Evolutionary conservation across 2,329 filamentous ascomycete species (phyloP), one percentile per base, ranked within the genome.

Genomic region (Colletotrichum musicola): DNA sequence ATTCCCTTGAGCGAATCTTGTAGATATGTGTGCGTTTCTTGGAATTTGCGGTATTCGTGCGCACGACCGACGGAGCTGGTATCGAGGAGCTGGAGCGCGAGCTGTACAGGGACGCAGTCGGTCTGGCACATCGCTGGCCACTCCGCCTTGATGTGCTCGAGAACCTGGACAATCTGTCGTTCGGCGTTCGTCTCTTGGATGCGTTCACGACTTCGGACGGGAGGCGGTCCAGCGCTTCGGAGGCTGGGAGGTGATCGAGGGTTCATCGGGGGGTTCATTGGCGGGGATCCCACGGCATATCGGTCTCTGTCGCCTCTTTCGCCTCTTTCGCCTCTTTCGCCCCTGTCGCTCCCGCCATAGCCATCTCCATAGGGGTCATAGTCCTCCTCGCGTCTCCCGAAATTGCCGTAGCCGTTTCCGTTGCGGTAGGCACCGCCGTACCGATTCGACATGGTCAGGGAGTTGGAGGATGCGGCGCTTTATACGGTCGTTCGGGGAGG

Each of bases 1-100:
- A 99, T 97, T 40, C 91, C 90, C 80, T 97, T 98, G 65, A 99
- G 85, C 10, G 95, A 95, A 74, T 92, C 92, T 77, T 99, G 95
- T n/a, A 99, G 88, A 77, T 96, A 93, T 72, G 90, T 86, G 78
- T 98, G 93, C 54, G 93, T 94, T 72, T 92, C 85, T 76, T 93
- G 87, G 78, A 99, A 99, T 73, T 93, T 91, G 70, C 87, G 88
- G 78, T 97, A 95, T 74, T 97, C 93, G 78, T 94, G 91, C 54
- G 95, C 95, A 71, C 96, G 90, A 20, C 96, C 96, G 63, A 99
- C 89, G 5, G 95, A 98, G 83, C 95, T 98, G 58, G 89, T 90
- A 81, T 99, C 96, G 82, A 98, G 93, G 71, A 99, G 86, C 81
- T 98, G 95, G 54, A 99, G 86, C n/a, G 95, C 94, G 60, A 98